phyloP scores from a whole-genome alignment of 306 rosid species.

The Hylodesmum podocarpum region DNA sequence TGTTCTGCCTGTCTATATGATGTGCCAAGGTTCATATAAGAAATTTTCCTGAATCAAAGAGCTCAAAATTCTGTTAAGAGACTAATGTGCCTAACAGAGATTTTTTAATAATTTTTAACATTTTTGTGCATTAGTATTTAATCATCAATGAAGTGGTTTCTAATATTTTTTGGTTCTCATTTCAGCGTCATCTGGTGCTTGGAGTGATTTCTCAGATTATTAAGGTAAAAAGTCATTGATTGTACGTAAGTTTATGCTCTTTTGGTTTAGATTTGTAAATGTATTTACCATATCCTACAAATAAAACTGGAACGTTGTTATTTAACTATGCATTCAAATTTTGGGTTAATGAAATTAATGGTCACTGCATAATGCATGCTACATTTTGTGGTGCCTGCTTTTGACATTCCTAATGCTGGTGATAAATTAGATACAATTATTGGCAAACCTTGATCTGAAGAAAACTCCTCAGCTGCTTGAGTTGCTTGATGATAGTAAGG shows the following conservation, averaged over 20 bases:
- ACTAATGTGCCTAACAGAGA: neutral
- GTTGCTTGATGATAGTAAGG: conserved; percentile 89
- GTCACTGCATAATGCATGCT: neutral
- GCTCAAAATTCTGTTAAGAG: neutral
- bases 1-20: neutral
- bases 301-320: neutral
- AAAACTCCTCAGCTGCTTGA: conserved; percentile 96
- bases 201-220: conserved; percentile 96
- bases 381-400: neutral
- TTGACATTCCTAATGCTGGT: conserved; percentile 30
- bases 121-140: neutral
- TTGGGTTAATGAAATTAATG: neutral
- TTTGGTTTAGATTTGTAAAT: conserved; percentile 1
- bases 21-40: neutral
- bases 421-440: conserved; percentile 75
- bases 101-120: neutral
- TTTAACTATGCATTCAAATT: neutral
- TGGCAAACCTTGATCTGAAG: conserved; percentile 94
- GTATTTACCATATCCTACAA: neutral
- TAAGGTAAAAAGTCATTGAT: conserved; percentile 56
- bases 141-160: neutral
- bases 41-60: neutral
- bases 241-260: neutral
- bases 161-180: conserved; percentile 26
- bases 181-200: conserved; percentile 97